Evolutionary conservation across 2,329 filamentous ascomycete genomes (phyloP), one percentile per base, ranked within the genome.

Genomic region (Apiospora aurea): DNA sequence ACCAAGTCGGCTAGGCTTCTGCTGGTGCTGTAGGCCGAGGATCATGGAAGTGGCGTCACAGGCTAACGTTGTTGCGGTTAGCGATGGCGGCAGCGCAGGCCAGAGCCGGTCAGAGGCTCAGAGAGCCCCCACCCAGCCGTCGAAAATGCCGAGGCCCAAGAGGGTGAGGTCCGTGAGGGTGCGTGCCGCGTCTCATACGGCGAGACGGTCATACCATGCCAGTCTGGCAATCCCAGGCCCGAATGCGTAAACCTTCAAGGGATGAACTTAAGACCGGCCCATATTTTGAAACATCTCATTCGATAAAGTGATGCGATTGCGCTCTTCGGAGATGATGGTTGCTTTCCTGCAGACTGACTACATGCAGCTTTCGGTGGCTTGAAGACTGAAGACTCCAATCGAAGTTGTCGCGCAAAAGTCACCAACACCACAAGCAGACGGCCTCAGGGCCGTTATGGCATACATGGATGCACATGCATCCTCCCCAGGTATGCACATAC

Each of bases 221-320:
- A 57, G 51, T 21, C 53, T 38, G 29, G 16, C 53, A 21, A 61
- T 61, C 53, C 38, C 53, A 38, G 53, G 53, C 29, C 53, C 53
- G 53, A 61, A 61, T 61, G 53, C 53, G 53, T 29, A 18, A 61
- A 61, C 53, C 53, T 61, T 61, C 51, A 38, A 61, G 53, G 53
- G 26, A 61, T 61, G 38, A 61, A 61, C 53, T 61, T 61, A 61
- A 61, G 53, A 61, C 53, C 26, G 53, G 53, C 38, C 53, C 53
- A 61, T 34, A 38, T 61, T 61, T 61, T 61, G 53, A 61, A 38
- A 61, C 53, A 61, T 61, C 53, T 38, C 53, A 61, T 61, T 61
- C 53, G 53, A 61, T 38, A 61, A 61, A 61, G 53, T 61, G 53
- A 38, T 61, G 53, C 53, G 26, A 61, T 61, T 38, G 29, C 29